Base-by-base conservation (phyloP, 192 early-diverging fungal genomes). In the Funneliformis mosseae region DNA sequence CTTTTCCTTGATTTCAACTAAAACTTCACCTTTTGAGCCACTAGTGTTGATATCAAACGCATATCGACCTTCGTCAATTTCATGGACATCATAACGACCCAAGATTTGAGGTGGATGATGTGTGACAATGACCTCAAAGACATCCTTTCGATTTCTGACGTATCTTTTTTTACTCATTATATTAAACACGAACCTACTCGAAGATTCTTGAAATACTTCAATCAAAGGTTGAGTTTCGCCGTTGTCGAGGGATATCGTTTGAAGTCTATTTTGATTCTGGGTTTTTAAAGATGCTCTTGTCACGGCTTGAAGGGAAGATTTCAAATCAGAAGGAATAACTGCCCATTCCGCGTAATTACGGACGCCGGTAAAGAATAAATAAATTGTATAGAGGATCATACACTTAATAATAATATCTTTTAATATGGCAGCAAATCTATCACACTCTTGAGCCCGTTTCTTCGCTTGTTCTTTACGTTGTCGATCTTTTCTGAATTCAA, bases 401-500 rank as follows among this genome's bases (percentile, higher is more conserved):
- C 41, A 21, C 62, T 28, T 45, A 18, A 66, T 42, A 21, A 48
- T 33, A 45, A 78, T 7, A 23, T 28, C 27, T 46, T 23, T 68
- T 33, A 50, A 28, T 41, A 46, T 68, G 14, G 9, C 43, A 50
- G n/a, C 77, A 27, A 50, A 25, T 46, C 9, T 78, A 12, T 68
- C 64, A 27, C 7, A 45, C 7, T 50, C 18, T 23, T 50, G 64
- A 21, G 23, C 7, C 25, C 43, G n/a, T 48, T 25, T 64, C 28
- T 68, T 64, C 9, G 48, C 77, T n/a, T 25, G 16, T 48, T 68
- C 77, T 14, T 68, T 33, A 45, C 14, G 8, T 21, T 21, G 21
- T 18, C 76, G 77, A 16, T 78, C 77, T 28, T 68, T 78, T 68
- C 45, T 78, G 45, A 78, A 46, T 50, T 69, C 63, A 46, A 78